phyloP scores from a whole-genome alignment of 2,329 filamentous ascomycete species.

The Exophiala spinifera region DNA sequence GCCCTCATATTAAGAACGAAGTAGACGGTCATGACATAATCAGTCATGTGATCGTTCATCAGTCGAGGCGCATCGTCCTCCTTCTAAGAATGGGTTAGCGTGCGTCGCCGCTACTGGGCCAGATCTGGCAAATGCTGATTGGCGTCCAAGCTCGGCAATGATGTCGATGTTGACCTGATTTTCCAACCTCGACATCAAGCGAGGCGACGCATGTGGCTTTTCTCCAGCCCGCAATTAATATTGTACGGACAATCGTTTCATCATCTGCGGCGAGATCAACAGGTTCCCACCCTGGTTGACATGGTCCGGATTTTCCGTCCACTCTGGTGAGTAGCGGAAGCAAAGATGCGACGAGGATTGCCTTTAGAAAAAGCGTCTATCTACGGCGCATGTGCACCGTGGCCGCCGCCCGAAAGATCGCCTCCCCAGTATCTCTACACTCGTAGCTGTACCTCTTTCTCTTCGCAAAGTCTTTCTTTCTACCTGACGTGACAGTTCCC shows the following conservation, averaged over 20 bases:
- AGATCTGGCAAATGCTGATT: background rate
- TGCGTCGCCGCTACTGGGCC: too few relatives aligned
- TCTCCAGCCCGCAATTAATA: background rate
- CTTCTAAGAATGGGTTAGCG: too few relatives aligned
- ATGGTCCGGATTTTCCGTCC: constrained; percentile 3
- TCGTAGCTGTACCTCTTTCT: background rate
- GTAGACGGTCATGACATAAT: too few relatives aligned
- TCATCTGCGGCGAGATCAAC: constrained; percentile 6
- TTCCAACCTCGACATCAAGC: background rate
- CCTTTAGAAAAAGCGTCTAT: background rate
- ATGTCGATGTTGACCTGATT: background rate
- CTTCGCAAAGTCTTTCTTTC: background rate
- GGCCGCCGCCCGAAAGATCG: background rate
- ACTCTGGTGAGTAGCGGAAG: constrained; percentile 13
- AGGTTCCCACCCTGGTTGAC: background rate
- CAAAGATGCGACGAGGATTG: background rate
- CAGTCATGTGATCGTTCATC: too few relatives aligned
- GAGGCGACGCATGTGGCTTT: background rate
- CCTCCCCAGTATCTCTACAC: background rate
- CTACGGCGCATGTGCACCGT: background rate
- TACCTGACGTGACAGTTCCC: background rate
- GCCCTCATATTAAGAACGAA: too few relatives aligned
- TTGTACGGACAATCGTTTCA: too few relatives aligned
- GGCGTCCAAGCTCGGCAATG: background rate
- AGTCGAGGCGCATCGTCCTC: too few relatives aligned